These are phyloP conservation scores for Triangularia verruculosa DNA, from an alignment of 2,329 filamentous ascomycete genomes.

Conservation along the genomic window DNA sequence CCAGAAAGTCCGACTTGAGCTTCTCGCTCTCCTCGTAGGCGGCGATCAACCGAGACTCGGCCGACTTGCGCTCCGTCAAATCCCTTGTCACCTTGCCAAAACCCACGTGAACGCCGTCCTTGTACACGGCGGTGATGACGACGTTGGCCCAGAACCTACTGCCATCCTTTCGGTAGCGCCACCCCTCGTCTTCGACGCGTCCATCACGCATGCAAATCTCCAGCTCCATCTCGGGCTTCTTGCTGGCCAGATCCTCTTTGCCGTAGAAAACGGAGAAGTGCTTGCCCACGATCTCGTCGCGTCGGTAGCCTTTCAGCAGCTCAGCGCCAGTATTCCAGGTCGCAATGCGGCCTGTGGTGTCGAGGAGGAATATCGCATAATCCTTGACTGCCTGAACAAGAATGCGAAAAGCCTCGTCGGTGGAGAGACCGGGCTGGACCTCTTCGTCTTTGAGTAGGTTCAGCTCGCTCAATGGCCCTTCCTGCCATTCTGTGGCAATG, in stretches of 20 bases:
- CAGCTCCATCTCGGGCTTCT: constrained; percentile 52
- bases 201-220: constrained; percentile 52
- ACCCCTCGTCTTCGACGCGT: constrained; percentile 57
- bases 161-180: constrained; percentile 58
- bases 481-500: constrained; percentile 35
- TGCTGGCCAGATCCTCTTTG: constrained; percentile 45
- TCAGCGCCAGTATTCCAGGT: constrained; percentile 59
- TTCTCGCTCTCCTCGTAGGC: constrained; percentile 62
- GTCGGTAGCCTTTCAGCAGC: constrained; percentile 53
- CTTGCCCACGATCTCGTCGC: constrained; percentile 53
- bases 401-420: constrained; percentile 51
- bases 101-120: constrained; percentile 50
- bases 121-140: constrained; percentile 55
- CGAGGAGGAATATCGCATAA: constrained; percentile 62
- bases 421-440: constrained; percentile 35
- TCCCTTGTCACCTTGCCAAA: constrained; percentile 60
- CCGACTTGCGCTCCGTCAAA: constrained; percentile 52
- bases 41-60: constrained; percentile 52
- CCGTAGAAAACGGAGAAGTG: constrained; percentile 59
- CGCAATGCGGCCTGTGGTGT: constrained; percentile 51
- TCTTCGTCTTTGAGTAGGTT: constrained; percentile 21
- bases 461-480: constrained; percentile 15
- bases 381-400: constrained; percentile 60
- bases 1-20: constrained; percentile 59
- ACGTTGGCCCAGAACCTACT: constrained; percentile 60